Evolutionary conservation across 1,139 yeast genomes (phyloP).

Genomic region (Diutina rugosa): DNA sequence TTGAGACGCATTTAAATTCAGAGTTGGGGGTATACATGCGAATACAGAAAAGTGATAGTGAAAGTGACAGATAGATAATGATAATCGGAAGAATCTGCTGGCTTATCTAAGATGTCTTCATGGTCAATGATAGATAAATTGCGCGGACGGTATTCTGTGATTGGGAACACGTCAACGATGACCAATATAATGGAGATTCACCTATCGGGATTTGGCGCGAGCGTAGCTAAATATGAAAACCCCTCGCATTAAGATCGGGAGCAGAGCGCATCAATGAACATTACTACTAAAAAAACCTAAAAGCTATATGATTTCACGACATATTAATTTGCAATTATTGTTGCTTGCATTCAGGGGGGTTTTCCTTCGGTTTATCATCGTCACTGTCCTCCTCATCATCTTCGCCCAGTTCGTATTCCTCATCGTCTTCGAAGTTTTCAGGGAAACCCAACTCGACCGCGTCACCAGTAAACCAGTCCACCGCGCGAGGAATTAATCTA

Average conservation of each 20-base stretch:
- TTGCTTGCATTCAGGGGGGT: conserved; percentile 85
- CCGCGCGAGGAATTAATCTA: conserved; percentile 87
- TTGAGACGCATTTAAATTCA: not conserved
- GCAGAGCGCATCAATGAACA: not conserved
- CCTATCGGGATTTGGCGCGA: not conserved
- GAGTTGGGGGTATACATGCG: not conserved
- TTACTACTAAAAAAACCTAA: not conserved
- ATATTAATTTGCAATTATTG: conserved; percentile 14
- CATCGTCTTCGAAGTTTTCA: conserved; percentile 27
- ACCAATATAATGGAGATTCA: no score
- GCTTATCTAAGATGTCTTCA: no score
- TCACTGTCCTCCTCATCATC: conserved; percentile 40
- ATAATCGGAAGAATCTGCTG: no score
- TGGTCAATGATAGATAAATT: no score
- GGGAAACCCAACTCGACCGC: conserved; percentile 57
- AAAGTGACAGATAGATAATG: not conserved
- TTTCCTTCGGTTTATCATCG: conserved; percentile 37
- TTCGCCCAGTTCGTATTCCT: conserved; percentile 31
- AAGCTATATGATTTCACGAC: not conserved
- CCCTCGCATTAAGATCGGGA: not conserved
- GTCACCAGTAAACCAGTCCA: conserved; percentile 97
- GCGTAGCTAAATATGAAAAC: not conserved
- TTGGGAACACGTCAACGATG: no score
- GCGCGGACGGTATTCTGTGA: no score
- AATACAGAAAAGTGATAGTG: not conserved